A percentile compares a stretch with the other conserved stretches of the same genome.
These are phyloP conservation scores for Hibiscus mutabilis DNA, from an alignment of 345 rosid species.

Conservation along the genomic window DNA sequence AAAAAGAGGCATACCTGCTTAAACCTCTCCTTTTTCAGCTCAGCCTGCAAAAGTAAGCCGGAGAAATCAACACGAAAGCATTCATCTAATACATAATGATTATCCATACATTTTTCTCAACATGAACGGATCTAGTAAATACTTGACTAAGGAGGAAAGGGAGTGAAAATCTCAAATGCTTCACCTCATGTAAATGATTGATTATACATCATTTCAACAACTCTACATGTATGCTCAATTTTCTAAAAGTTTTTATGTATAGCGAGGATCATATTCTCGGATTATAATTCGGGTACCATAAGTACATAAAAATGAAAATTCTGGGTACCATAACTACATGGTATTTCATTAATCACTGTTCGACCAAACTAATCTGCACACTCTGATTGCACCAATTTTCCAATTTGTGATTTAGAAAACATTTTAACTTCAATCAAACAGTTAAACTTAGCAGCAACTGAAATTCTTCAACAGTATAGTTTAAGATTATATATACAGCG, in stretches of 20 bases:
- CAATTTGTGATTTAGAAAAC: neutral
- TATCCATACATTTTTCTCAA: neutral
- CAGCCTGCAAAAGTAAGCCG: slow-evolving; percentile 27
- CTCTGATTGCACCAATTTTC: too few species aligned
- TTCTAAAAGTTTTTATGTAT: too few species aligned
- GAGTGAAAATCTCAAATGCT: neutral
- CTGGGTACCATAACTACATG: neutral
- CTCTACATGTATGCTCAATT: neutral
- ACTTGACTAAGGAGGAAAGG: neutral
- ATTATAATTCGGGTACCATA: neutral
- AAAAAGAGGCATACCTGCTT: slow-evolving; percentile 29
- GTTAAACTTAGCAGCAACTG: neutral
- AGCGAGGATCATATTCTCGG: neutral
- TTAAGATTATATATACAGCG: neutral
- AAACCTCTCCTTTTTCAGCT: slow-evolving; percentile 27
- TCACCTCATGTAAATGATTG: neutral
- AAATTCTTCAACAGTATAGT: neutral
- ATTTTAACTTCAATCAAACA: neutral
- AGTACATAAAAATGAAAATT: too few species aligned
- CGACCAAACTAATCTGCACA: too few species aligned
- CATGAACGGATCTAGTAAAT: neutral
- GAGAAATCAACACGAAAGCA: neutral
- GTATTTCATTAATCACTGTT: neutral
- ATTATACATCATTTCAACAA: neutral
- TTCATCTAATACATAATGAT: neutral